Evolutionary conservation across 805 yeast species (phyloP).

Genomic region (Hanseniaspora valbyensis): DNA sequence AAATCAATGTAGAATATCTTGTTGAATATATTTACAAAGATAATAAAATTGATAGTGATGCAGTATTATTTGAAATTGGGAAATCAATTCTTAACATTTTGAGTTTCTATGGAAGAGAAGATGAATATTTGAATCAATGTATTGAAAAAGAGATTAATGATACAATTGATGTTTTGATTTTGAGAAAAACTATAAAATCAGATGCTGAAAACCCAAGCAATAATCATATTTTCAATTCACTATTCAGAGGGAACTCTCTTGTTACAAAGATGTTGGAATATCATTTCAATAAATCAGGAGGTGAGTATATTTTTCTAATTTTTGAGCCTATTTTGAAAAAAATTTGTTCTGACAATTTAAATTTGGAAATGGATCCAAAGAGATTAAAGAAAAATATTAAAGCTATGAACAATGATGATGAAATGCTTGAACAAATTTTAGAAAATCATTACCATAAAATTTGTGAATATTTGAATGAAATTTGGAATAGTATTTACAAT

Average conservation of each 20-base stretch:
- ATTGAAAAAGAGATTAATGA: slow-evolving; percentile 53
- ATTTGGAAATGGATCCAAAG: slow-evolving; percentile 78
- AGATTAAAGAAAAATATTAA: slow-evolving; percentile 34
- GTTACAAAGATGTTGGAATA: slow-evolving; percentile 72
- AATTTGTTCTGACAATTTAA: slow-evolving; percentile 39
- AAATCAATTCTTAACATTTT: slow-evolving; percentile 58
- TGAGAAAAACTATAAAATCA: slow-evolving; percentile 17
- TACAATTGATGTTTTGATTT: slow-evolving; percentile 21
- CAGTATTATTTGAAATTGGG: slow-evolving; percentile 38
- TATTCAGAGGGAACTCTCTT: slow-evolving; percentile 78
- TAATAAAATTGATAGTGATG: slow-evolving; percentile 12
- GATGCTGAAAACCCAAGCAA: slow-evolving; percentile 21
- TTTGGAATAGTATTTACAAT: slow-evolving; percentile 56
- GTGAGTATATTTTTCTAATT: slow-evolving; percentile 60
- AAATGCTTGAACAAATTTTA: slow-evolving; percentile 20
- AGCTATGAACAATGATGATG: slow-evolving; percentile 20
- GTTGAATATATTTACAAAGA: slow-evolving; percentile 31
- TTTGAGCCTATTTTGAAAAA: slow-evolving; percentile 57
- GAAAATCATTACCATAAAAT: slow-evolving; percentile 41
- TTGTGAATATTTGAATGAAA: slow-evolving; percentile 38
- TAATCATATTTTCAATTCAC: slow-evolving; percentile 39
- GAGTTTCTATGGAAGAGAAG: slow-evolving; percentile 41
- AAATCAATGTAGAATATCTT: slow-evolving; percentile 44
- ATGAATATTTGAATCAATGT: slow-evolving; percentile 60
- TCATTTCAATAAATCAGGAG: slow-evolving; percentile 66